Evolutionary conservation across 805 yeast species (phyloP).

Genomic region (Pichia sporocuriosa): DNA sequence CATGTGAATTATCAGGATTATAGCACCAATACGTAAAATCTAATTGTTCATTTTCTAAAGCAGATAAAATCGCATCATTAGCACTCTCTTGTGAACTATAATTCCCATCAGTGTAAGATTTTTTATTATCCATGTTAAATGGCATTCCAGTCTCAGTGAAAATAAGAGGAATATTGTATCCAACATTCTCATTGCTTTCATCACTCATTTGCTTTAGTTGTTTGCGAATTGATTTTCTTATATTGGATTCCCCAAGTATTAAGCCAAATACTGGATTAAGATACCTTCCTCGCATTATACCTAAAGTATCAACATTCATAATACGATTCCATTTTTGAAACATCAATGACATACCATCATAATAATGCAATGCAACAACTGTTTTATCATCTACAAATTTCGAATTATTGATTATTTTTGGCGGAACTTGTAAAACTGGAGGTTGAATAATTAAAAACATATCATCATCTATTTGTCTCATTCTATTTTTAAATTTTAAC

Average conservation of each 20-base stretch:
- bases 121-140: constrained; percentile 82
- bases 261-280: constrained; percentile 64
- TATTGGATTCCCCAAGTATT: constrained; percentile 75
- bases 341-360: constrained; percentile 92
- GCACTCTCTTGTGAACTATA: constrained; percentile 75
- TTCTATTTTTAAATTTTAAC: constrained; percentile 38
- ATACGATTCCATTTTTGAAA: constrained; percentile 79
- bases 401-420: constrained; percentile 45
- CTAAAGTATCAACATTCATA: constrained; percentile 84
- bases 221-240: constrained; percentile 60
- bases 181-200: constrained; percentile 60
- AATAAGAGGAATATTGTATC: constrained; percentile 59
- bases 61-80: constrained; percentile 73
- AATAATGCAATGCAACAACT: constrained; percentile 81
- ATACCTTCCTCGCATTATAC: constrained; percentile 76
- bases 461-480: constrained; percentile 40
- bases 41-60: constrained; percentile 66
- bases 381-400: constrained; percentile 53
- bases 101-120: constrained; percentile 59
- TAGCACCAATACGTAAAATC: constrained; percentile 87
- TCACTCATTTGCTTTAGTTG: constrained; percentile 61
- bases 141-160: constrained; percentile 98
- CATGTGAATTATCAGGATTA: constrained; percentile 62
- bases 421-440: constrained; percentile 76
- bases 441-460: constrained; percentile 66